Conservation (phyloP, 192 early-diverging fungal genomes). For the Paraglomus occultum region DNA sequence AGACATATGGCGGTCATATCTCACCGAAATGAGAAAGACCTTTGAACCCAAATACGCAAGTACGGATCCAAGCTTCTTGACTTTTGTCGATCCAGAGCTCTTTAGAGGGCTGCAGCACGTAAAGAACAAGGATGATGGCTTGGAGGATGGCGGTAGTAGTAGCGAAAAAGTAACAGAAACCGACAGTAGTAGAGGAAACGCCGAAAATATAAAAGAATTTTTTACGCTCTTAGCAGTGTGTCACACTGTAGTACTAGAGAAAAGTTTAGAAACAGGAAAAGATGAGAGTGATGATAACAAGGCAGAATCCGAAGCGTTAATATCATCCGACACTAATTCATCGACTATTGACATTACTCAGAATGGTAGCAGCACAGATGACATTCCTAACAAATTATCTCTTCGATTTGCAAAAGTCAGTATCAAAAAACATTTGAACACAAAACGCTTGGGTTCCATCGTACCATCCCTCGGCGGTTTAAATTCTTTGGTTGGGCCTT, state of each 20-base stretch:
- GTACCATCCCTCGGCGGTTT: constrained; percentile 2
- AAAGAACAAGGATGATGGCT: constrained; percentile 24
- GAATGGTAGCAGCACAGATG: constrained; percentile 33
- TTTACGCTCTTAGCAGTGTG: constrained; percentile 87
- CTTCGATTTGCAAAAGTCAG: constrained; percentile 31
- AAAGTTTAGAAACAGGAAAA: constrained; percentile 44
- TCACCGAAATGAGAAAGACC: constrained; percentile 54
- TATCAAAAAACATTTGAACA: constrained; percentile 34
- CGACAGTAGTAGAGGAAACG: background rate
- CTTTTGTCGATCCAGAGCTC: constrained; percentile 84
- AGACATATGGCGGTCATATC: constrained; percentile 55
- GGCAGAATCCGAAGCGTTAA: background rate
- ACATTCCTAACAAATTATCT: constrained; percentile 37
- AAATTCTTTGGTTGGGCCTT: constrained; percentile 7
- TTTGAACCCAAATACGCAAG: constrained; percentile 69
- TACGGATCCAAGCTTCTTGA: constrained; percentile 59
- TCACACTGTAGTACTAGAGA: constrained; percentile 92
- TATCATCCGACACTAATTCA: background rate
- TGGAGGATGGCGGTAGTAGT: constrained; percentile 20
- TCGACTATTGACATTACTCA: constrained; percentile 13
- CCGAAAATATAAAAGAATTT: constrained; percentile 67
- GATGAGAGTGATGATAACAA: constrained; percentile 43
- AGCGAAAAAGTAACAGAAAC: background rate
- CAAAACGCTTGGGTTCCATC: constrained; percentile 36
- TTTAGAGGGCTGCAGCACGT: constrained; percentile 68